Percentiles rank a stretch among this genome's conserved stretches.
Conservation (phyloP, 306 rosid genomes). For the Spatholobus suberectus region DNA sequence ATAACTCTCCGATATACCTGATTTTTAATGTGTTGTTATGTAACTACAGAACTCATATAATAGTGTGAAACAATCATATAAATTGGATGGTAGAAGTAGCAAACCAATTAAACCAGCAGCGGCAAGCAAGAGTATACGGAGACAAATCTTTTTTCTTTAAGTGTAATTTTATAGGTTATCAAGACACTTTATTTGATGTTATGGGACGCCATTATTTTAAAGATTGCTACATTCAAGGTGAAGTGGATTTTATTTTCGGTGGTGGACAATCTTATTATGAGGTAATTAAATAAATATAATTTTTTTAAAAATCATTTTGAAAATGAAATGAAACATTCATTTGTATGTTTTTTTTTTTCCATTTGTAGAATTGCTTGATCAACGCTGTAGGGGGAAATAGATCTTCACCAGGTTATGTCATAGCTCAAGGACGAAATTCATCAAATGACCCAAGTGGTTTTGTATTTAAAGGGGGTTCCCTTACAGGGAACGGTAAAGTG, state of each 20-base stretch:
- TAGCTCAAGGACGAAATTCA: slow-evolving; percentile 41
- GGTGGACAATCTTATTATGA: slow-evolving; percentile 41
- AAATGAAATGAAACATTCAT: neutral
- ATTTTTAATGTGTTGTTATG: neutral
- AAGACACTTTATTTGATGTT: slow-evolving; percentile 49
- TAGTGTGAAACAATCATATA: neutral
- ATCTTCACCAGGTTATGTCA: slow-evolving; percentile 35
- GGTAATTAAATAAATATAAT: neutral
- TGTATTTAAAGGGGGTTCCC: slow-evolving; percentile 37
- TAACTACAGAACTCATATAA: neutral
- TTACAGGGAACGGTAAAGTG: slow-evolving; percentile 36
- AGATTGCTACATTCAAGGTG: slow-evolving; percentile 43
- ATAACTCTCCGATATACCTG: neutral
- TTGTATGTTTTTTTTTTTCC: neutral
- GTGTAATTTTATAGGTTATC: slow-evolving; percentile 27
- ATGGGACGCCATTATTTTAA: slow-evolving; percentile 29
- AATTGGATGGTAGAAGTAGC: neutral
- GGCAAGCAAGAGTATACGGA: slow-evolving; percentile 28
- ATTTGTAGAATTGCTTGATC: slow-evolving; percentile 32
- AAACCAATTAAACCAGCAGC: neutral
- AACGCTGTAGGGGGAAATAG: neutral
- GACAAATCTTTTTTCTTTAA: neutral
- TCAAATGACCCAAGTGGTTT: slow-evolving; percentile 38
- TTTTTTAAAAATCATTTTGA: neutral
- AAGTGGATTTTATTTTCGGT: slow-evolving; percentile 51